Evolutionary conservation across 2,329 filamentous ascomycete genomes (phyloP).

Genomic region (Sporothrix luriei): DNA sequence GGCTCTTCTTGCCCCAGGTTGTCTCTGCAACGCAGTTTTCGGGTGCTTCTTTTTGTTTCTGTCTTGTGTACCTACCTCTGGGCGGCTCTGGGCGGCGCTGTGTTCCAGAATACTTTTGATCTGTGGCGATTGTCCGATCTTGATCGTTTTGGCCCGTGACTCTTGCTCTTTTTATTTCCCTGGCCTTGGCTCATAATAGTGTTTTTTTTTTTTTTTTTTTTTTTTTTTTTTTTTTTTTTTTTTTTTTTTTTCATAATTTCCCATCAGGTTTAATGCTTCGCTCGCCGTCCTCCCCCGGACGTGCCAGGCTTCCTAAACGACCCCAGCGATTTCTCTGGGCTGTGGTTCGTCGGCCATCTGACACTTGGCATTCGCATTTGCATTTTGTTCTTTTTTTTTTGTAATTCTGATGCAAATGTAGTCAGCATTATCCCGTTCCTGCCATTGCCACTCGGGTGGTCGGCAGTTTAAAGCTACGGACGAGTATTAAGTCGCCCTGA

Average conservation of each 20-base stretch:
- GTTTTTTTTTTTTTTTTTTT: neutral
- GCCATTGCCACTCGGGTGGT: neutral
- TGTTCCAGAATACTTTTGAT: conserved; percentile 40
- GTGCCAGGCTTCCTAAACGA: too few species aligned
- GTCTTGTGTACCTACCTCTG: conserved; percentile 28
- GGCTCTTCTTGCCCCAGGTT: conserved; percentile 36
- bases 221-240: neutral
- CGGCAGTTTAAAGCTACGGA: neutral
- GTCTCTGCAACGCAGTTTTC: too few species aligned
- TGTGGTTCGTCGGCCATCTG: neutral
- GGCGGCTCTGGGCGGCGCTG: neutral
- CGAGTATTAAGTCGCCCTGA: neutral
- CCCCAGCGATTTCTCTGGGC: too few species aligned
- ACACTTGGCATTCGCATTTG: neutral
- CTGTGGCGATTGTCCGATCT: conserved; percentile 38
- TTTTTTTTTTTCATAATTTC: conserved; percentile 1
- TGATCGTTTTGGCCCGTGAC: conserved; percentile 33
- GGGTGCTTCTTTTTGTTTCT: neutral
- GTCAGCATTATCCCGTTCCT: neutral
- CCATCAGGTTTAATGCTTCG: neutral
- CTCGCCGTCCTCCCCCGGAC: too few species aligned
- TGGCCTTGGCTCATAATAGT: conserved; percentile 33
- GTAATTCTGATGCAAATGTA: conserved; percentile 15
- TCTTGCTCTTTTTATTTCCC: conserved; percentile 20
- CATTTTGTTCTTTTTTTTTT: conserved; percentile 24